Evolutionary conservation across 805 yeast species (phyloP).

Genomic region (Cephaloascus fragrans): DNA sequence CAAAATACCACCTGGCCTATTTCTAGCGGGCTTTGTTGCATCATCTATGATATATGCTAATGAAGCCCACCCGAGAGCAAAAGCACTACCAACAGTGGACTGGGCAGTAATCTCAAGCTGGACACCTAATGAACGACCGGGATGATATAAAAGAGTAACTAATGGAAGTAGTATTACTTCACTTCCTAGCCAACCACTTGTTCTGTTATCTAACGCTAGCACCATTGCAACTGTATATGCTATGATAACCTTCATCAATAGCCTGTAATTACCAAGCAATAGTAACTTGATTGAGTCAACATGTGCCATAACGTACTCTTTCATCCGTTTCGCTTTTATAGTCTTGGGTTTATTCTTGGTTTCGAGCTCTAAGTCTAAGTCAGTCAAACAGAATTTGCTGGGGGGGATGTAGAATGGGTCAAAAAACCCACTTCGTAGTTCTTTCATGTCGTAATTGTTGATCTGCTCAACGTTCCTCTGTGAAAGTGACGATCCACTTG

Average conservation of each 20-base stretch:
- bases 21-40: conserved; percentile 25
- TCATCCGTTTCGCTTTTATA: no score
- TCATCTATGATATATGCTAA: conserved; percentile 31
- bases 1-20: conserved; percentile 35
- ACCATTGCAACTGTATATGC: conserved; percentile 29
- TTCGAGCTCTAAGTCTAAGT: not conserved
- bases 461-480: conserved; percentile 18
- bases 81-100: conserved; percentile 26
- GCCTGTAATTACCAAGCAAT: no score
- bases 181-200: conserved; percentile 33
- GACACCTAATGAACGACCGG: conserved; percentile 34
- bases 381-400: not conserved
- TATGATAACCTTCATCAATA: conserved; percentile 18
- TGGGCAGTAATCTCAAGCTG: conserved; percentile 34
- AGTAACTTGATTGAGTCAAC: no score
- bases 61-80: conserved; percentile 36
- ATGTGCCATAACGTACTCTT: no score
- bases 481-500: conserved; percentile 4
- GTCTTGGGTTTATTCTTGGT: no score
- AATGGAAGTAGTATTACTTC: conserved; percentile 27
- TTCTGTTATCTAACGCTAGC: conserved; percentile 24
- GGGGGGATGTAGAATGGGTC: conserved; percentile 31
- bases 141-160: conserved; percentile 34
- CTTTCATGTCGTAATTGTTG: conserved; percentile 27
- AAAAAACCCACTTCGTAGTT: conserved; percentile 37